These are phyloP conservation scores for Cladosporium sp. DNA, from an alignment of 2,329 filamentous ascomycete genomes.

Conservation along the genomic window DNA sequence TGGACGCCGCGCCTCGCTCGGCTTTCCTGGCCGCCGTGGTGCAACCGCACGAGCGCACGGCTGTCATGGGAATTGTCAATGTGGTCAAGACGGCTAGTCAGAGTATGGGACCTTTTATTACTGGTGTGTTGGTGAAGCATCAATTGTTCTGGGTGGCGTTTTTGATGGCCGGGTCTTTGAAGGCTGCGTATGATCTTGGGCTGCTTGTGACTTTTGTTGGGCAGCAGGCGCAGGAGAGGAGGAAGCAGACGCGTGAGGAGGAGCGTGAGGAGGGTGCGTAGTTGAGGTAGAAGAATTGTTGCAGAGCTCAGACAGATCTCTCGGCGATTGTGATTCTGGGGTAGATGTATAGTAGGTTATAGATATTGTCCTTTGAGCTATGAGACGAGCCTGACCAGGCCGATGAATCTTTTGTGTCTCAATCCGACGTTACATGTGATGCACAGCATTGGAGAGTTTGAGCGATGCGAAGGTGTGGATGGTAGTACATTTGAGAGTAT, in stretches of 20 bases:
- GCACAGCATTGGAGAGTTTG: too few species aligned
- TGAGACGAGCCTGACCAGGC: too few species aligned
- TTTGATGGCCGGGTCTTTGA: slow-evolving; percentile 57
- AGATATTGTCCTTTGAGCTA: too few species aligned
- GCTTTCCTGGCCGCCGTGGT: slow-evolving; percentile 66
- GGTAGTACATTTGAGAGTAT: too few species aligned
- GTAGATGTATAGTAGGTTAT: too few species aligned
- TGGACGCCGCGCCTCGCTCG: slow-evolving; percentile 66
- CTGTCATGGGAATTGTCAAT: slow-evolving; percentile 66
- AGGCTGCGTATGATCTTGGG: slow-evolving; percentile 45
- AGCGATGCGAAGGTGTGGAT: too few species aligned
- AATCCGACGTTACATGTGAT: too few species aligned
- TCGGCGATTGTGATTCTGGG: too few species aligned
- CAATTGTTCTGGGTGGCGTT: slow-evolving; percentile 60
- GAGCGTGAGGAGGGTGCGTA: not conserved
- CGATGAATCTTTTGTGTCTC: too few species aligned
- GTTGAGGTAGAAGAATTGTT: too few species aligned
- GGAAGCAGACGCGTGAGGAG: not conserved
- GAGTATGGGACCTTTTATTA: slow-evolving; percentile 58
- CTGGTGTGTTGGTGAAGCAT: slow-evolving; percentile 56
- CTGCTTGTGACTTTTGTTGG: slow-evolving; percentile 28
- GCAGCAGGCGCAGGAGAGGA: slow-evolving; percentile 1
- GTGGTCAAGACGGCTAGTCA: slow-evolving; percentile 62
- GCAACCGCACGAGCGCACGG: slow-evolving; percentile 61
- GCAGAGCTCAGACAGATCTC: too few species aligned